phyloP scores from a whole-genome alignment of 2,329 filamentous ascomycete genomes.

The Aspergillus puulaauensis region DNA sequence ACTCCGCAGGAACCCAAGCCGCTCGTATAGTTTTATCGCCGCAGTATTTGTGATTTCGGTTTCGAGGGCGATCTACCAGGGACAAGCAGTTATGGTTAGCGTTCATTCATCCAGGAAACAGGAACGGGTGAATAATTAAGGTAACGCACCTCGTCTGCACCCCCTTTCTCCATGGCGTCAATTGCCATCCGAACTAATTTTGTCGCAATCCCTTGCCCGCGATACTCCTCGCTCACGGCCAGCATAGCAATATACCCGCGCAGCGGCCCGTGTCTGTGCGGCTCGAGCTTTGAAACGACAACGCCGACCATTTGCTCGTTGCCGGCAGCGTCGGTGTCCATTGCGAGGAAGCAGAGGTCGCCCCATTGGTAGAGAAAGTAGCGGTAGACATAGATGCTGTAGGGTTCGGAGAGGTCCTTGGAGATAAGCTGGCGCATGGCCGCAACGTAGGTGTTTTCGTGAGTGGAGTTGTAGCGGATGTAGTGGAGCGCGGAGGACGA shows the following conservation, averaged over 20 bases:
- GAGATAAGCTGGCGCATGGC: slow-evolving; percentile 91
- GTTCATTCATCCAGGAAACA: neutral
- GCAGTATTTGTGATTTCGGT: slow-evolving; percentile 91
- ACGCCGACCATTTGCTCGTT: slow-evolving; percentile 70
- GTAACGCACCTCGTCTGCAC: slow-evolving; percentile 72
- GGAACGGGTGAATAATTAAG: neutral
- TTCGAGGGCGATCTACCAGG: slow-evolving; percentile 75
- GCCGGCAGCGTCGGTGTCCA: slow-evolving; percentile 46
- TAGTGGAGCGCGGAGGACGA: slow-evolving; percentile 52
- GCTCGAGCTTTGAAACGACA: slow-evolving; percentile 91
- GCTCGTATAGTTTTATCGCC: slow-evolving; percentile 89
- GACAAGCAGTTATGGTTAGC: neutral
- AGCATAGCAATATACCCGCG: slow-evolving; percentile 98
- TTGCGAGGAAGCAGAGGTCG: slow-evolving; percentile 86
- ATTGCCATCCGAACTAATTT: slow-evolving; percentile 86
- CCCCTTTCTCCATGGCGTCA: slow-evolving; percentile 78
- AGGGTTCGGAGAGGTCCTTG: slow-evolving; percentile 94
- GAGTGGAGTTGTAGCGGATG: slow-evolving; percentile 58
- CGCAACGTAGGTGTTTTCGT: slow-evolving; percentile 69
- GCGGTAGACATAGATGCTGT: slow-evolving; percentile 98
- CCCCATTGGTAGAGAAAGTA: slow-evolving; percentile 99
- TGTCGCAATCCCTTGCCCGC: slow-evolving; percentile 84
- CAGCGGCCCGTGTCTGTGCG: slow-evolving; percentile 79
- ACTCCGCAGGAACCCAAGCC: slow-evolving; percentile 84
- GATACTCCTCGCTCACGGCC: slow-evolving; percentile 76